Base-by-base conservation (phyloP, 805 yeast species). In the Metschnikowia dekortorum region DNA sequence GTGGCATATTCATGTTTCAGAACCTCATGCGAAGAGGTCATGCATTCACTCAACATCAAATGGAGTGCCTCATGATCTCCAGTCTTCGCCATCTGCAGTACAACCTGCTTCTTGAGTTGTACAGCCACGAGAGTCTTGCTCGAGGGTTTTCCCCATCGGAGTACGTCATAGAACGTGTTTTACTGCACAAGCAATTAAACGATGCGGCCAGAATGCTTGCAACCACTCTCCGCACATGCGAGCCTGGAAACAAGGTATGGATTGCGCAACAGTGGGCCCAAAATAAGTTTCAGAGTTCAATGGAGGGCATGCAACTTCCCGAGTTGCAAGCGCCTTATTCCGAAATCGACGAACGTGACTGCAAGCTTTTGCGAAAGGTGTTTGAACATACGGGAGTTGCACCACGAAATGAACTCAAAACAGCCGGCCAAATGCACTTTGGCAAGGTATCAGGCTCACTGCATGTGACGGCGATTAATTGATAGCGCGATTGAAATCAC, bases 321-420 rank as follows among this genome's bases (percentile, higher is more conserved):
- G 45, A 42, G 18, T 13, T 42, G 6, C 64, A 67, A 41, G 51
- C 58, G 26, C 44, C 49, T 13, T 47, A 53, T 8, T 49, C 58
- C 42, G 69, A 65, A 45, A 42, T 49, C 8, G 53, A 53, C 32
- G 38, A 29, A 8, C 42, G 73, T 37, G 73, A 70, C 53, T 51
- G 61, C 10, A 56, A 50, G 46, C 60, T 60, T 52, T 44, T 68
- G 13, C 53, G 47, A 37, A 54, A 54, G 51, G 46, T 59, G 36
- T 46, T 35, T 13, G 36, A 14, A 37, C 22, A 22, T 22, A 22
- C 22, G 22, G 22, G 22, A 22, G 3, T 22, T 22, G 22, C 22
- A 3, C 22, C 22, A 4, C 5, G 22, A 22, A 22, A 22, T 22
- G 22, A 22, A 22, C 22, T 22, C 22, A 22, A 3, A 22, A 4